phyloP scores from a whole-genome alignment of 495 filamentous ascomycete species.

The Antarctomyces pellizariae region DNA sequence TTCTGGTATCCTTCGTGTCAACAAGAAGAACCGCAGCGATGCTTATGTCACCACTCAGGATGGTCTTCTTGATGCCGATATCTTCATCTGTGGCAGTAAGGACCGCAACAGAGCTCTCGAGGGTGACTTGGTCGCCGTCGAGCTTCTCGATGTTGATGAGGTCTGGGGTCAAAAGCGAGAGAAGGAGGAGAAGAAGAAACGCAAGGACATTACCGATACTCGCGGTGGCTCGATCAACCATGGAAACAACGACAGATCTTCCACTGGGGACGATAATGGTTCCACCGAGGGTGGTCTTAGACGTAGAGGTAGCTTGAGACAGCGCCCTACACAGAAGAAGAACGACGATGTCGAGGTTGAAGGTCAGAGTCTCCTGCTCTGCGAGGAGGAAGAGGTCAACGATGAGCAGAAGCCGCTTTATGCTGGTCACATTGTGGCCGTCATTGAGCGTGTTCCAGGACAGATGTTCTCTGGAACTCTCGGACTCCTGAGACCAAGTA shows the following conservation, averaged over 20 bases:
- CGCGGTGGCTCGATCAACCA: constrained; percentile 46
- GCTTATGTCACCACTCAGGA: constrained; percentile 90
- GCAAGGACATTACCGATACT: constrained; percentile 92
- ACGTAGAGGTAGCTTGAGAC: constrained; percentile 78
- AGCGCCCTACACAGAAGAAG: constrained; percentile 97
- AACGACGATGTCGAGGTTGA: constrained; percentile 99
- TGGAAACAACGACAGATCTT: constrained; percentile 42
- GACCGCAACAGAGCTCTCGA: constrained; percentile 90
- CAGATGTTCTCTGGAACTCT: constrained; percentile 99
- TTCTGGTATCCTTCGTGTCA: constrained; percentile 86
- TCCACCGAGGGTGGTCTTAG: constrained; percentile 60
- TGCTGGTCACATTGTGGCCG: constrained; percentile 88
- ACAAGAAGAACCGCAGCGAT: constrained; percentile 98
- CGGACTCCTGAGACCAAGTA: constrained; percentile 81
- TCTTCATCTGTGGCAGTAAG: constrained; percentile 98
- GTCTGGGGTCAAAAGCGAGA: constrained; percentile 97
- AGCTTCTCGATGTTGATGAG: constrained; percentile 93
- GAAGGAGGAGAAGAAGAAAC: constrained; percentile 99
- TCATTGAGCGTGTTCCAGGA: constrained; percentile 86
- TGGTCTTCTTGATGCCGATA: constrained; percentile 74
- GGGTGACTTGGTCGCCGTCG: constrained; percentile 85
- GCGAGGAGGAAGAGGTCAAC: constrained; percentile 96
- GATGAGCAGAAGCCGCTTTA: constrained; percentile 96
- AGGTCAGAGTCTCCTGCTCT: constrained; percentile 83
- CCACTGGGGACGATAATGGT: constrained; percentile 39